These are phyloP conservation scores for Penicillium sp. DNA, from an alignment of 2,329 filamentous ascomycete genomes.

Conservation along the genomic window DNA sequence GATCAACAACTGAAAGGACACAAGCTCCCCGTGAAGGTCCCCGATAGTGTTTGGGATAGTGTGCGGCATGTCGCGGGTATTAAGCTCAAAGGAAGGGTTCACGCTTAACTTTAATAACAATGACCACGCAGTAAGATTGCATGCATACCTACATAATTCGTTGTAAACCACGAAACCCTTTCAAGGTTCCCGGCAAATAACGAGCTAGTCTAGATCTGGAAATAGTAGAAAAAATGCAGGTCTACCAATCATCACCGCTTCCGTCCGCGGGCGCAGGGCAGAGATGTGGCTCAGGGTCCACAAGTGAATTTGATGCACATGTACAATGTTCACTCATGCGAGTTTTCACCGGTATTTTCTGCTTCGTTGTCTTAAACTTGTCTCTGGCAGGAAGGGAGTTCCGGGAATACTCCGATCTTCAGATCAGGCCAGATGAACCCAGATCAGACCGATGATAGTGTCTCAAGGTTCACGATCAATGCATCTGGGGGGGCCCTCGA, in stretches of 20 bases:
- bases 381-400: not conserved
- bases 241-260: not conserved
- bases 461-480: not conserved
- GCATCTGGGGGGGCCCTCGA: not conserved
- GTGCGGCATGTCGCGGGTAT: conserved; percentile 45
- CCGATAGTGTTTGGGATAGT: conserved; percentile 51
- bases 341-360: not conserved
- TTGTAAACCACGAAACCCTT: no score
- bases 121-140: not conserved
- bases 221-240: not conserved
- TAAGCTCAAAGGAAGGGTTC: conserved; percentile 22
- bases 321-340: not conserved
- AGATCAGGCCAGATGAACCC: not conserved
- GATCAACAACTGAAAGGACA: conserved; percentile 51
- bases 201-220: not conserved
- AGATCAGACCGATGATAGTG: not conserved
- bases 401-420: not conserved
- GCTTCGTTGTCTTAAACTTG: not conserved
- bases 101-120: not conserved
- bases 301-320: not conserved
- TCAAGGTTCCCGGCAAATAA: no score
- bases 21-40: conserved; percentile 49
- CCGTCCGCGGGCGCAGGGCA: not conserved
- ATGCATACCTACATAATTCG: not conserved
- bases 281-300: not conserved